Evolutionary conservation across 345 rosid species (phyloP).

Genomic region (Brassica carinata): DNA sequence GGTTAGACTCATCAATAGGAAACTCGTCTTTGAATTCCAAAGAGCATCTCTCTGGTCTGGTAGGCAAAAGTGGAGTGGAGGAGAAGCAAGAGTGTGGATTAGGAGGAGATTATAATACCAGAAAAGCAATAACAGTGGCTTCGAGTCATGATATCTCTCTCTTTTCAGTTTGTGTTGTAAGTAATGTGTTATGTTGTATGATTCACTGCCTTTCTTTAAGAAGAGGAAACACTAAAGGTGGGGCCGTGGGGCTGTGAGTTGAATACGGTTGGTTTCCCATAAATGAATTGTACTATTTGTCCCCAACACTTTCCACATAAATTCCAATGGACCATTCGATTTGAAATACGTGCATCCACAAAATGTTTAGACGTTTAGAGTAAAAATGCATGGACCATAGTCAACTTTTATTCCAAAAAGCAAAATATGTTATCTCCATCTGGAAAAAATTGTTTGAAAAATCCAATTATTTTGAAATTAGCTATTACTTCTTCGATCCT

Average conservation of each 20-base stretch:
- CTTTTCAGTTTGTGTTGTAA: neutral
- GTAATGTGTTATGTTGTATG: neutral
- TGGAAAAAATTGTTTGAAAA: neutral
- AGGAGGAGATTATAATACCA: neutral
- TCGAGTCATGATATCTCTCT: neutral
- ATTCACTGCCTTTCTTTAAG: neutral
- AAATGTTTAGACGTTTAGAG: neutral
- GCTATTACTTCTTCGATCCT: too few species aligned
- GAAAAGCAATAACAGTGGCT: neutral
- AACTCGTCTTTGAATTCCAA: slow-evolving; percentile 8
- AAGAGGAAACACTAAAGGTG: neutral
- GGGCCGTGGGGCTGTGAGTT: neutral
- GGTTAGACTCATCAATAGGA: neutral
- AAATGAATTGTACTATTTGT: neutral
- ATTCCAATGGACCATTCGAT: neutral
- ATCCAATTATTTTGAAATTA: too few species aligned
- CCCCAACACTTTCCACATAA: neutral
- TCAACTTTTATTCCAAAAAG: neutral
- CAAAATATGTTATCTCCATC: neutral
- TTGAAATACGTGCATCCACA: neutral
- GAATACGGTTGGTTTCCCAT: neutral
- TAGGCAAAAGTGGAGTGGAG: neutral
- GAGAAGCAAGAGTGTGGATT: slow-evolving; percentile 8
- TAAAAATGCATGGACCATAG: neutral
- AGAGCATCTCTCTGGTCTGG: slow-evolving; percentile 24